Base-by-base conservation (phyloP, 2,329 filamentous ascomycete genomes). In the Phialophora tarda region DNA sequence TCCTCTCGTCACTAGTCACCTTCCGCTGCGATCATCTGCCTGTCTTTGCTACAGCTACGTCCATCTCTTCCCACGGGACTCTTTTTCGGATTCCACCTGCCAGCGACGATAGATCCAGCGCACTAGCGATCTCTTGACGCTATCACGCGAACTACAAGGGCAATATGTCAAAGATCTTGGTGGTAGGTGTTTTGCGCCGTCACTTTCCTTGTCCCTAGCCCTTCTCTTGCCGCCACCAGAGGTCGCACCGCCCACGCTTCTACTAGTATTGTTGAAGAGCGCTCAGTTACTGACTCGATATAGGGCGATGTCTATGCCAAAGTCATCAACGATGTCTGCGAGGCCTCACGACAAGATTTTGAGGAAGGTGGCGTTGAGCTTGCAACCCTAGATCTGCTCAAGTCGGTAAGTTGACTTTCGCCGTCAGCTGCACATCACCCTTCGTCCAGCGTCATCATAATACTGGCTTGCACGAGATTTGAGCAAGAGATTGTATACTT, bases 361-460 rank as follows among this genome's bases (percentile, higher is more conserved):
- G 95, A 99, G 79, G 95, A 99, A 81, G 92, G 90, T 73, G 95
- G 95, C 74, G 90, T 98, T 71, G 92, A 96, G 74, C 90, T 94
- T 78, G 84, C 87, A 73, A 94, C 94, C 59, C 82, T 99, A 75
- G 88, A 94, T 72, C 92, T 97, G 78, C 83, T 99, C 84, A 89
- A 89, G 80, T 86, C 89, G 88, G 94, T 98, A 84, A 86, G 91
- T 82, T 65, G 32, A 34, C 14, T 41, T 32, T 24, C 17, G 23
- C 48, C 32, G 55, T 55, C 55, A 53, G 26, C 14, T 11, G 59
- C 38, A 38, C 38, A 67, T 38, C 63, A 59, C 51, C 12, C 14
- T 54, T 63, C 26, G 24, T 51, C 62, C 61, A 60, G 24, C 48
- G 28, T n/a, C 21, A 30, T 63, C 44, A 55, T 59, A 53, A 47